These are phyloP conservation scores for grape (Vitis vinifera) DNA, from an alignment of 164 flowering plant species.

Conservation along the genomic window DNA sequence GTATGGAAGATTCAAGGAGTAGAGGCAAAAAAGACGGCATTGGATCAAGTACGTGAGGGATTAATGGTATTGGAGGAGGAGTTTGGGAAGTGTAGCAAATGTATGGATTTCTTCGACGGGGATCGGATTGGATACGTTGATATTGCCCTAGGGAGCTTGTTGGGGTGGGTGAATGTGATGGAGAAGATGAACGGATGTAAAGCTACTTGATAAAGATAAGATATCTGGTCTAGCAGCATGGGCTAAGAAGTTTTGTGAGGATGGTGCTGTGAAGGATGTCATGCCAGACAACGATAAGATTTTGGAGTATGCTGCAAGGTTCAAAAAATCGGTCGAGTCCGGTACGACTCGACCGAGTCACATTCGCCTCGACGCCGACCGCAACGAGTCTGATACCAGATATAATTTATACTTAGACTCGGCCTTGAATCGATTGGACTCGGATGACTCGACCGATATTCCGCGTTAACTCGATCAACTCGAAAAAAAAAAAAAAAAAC, in stretches of 20 bases:
- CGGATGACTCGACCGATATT: too few species aligned
- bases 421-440: too few species aligned
- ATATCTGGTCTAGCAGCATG: conserved; percentile 42
- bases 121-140: conserved; percentile 55
- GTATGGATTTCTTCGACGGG: conserved; percentile 61
- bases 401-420: too few species aligned
- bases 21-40: conserved; percentile 33
- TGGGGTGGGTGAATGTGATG: conserved; percentile 48
- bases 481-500: too few species aligned
- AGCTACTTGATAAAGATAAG: conserved; percentile 39
- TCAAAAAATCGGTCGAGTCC: too few species aligned
- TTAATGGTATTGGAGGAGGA: conserved; percentile 50
- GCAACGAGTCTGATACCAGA: too few species aligned
- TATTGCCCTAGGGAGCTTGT: conserved; percentile 46
- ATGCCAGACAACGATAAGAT: conserved; percentile 60
- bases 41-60: conserved; percentile 26
- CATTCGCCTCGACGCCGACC: too few species aligned
- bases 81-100: conserved; percentile 42
- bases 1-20: conserved; percentile 22
- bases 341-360: too few species aligned
- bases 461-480: too few species aligned
- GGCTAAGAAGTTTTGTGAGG: conserved; percentile 46
- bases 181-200: conserved; percentile 28
- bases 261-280: conserved; percentile 48
- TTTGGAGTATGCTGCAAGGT: conserved; percentile 24